These are phyloP conservation scores for Penicillium cinerascens DNA, from an alignment of 495 filamentous ascomycete genomes.

Conservation along the genomic window DNA sequence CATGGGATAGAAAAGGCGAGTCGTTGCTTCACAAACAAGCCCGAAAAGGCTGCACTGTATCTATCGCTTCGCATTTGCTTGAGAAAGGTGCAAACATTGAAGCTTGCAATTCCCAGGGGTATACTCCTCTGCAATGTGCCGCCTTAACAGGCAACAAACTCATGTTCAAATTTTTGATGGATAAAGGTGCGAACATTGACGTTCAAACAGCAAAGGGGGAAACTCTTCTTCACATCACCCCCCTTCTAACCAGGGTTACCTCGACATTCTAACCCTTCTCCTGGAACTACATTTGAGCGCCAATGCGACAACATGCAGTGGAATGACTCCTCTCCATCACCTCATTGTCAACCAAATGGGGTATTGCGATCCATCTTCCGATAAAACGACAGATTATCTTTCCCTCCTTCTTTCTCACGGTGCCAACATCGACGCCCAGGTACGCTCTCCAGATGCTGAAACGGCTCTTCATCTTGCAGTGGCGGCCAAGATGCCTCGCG, in stretches of 20 bases:
- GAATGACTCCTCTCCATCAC: conserved; percentile 32
- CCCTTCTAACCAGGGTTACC: conserved; percentile 21
- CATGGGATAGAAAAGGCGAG: conserved; percentile 26
- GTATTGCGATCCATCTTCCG: no score
- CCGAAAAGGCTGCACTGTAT: background rate
- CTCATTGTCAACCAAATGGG: no score
- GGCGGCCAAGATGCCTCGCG: conserved; percentile 12
- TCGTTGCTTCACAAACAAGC: conserved; percentile 31
- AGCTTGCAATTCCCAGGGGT: conserved; percentile 26
- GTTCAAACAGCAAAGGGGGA: conserved; percentile 28
- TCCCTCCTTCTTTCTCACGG: conserved; percentile 21
- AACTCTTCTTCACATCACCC: conserved; percentile 28
- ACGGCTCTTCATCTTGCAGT: conserved; percentile 32
- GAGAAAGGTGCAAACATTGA: conserved; percentile 34
- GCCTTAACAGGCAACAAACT: conserved; percentile 25
- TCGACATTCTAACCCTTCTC: conserved; percentile 28
- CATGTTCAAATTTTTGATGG: conserved; percentile 27
- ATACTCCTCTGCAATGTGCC: conserved; percentile 34
- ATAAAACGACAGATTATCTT: conserved; percentile 25
- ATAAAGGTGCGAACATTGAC: conserved; percentile 25
- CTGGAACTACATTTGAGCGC: conserved; percentile 14
- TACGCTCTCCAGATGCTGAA: conserved; percentile 16
- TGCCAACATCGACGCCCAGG: conserved; percentile 23
- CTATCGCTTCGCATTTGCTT: conserved; percentile 22
- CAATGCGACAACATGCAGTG: conserved; percentile 18